A percentile compares a stretch with the other conserved stretches of the same genome.
Evolutionary conservation across 495 filamentous ascomycete species (phyloP).

Genomic region (Penicillium lagena): DNA sequence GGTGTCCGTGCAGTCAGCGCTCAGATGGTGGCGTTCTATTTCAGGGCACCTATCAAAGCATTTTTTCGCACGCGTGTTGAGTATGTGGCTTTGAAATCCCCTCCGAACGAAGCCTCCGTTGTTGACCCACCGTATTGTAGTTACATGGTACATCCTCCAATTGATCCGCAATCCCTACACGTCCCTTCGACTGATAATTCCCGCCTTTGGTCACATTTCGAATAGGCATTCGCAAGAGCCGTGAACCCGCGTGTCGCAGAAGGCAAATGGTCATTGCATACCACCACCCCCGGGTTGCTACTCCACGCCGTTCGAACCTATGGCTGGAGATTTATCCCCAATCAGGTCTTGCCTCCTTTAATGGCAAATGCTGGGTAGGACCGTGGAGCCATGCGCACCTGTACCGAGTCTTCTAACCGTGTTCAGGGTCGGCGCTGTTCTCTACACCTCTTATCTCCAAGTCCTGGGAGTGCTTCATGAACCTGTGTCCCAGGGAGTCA

Average conservation of each 20-base stretch:
- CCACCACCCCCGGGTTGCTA: slow-evolving; percentile 72
- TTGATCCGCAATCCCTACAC: neutral
- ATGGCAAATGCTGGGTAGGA: slow-evolving; percentile 69
- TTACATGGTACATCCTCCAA: slow-evolving; percentile 48
- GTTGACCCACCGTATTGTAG: slow-evolving; percentile 37
- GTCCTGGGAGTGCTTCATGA: slow-evolving; percentile 66
- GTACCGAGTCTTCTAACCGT: neutral
- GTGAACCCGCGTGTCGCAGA: slow-evolving; percentile 56
- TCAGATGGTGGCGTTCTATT: slow-evolving; percentile 80
- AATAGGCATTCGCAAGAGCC: slow-evolving; percentile 58
- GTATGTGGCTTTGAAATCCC: slow-evolving; percentile 41
- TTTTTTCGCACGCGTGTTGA: slow-evolving; percentile 88
- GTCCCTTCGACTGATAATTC: slow-evolving; percentile 17
- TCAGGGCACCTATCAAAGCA: slow-evolving; percentile 78
- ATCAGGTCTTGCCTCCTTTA: slow-evolving; percentile 81
- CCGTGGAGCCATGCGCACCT: neutral
- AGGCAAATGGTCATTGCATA: slow-evolving; percentile 59
- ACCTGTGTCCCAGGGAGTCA: slow-evolving; percentile 59
- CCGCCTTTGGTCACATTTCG: neutral
- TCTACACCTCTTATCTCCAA: slow-evolving; percentile 86
- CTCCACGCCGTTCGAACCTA: slow-evolving; percentile 70
- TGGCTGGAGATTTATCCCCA: slow-evolving; percentile 82
- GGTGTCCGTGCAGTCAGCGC: slow-evolving; percentile 73
- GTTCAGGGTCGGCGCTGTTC: slow-evolving; percentile 66
- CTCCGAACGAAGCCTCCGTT: neutral